Conservation (phyloP, 139 green algal genomes). For the Closterium sp. region DNA sequence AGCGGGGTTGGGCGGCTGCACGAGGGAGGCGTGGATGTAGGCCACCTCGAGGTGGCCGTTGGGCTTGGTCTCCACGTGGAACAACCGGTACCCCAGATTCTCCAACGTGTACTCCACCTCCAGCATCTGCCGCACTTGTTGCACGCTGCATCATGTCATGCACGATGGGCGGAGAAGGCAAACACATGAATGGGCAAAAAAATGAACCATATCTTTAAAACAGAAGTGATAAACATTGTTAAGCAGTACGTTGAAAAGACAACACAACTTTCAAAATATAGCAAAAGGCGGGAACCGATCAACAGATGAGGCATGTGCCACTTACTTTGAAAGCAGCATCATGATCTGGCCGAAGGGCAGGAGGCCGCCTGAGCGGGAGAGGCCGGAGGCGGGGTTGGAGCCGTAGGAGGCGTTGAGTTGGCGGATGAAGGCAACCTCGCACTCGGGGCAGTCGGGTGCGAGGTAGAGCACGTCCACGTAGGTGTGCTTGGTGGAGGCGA, state of each 20-base stretch:
- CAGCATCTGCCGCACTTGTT: not conserved
- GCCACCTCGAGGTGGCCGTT: constrained; percentile 34
- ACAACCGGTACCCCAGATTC: constrained; percentile 22
- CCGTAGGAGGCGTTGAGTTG: not conserved
- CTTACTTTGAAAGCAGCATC: constrained; percentile 16
- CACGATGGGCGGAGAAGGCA: not conserved
- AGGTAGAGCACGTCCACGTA: constrained; percentile 41
- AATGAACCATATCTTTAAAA: too few species aligned
- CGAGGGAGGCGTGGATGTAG: constrained; percentile 27
- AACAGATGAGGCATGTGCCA: not conserved
- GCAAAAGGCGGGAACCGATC: not conserved
- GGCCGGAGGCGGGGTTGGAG: not conserved
- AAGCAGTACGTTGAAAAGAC: too few species aligned
- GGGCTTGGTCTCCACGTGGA: constrained; percentile 24
- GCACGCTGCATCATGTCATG: not conserved
- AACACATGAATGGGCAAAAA: too few species aligned
- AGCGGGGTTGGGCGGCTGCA: not conserved
- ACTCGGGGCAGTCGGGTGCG: constrained; percentile 17
- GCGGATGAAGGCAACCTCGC: constrained; percentile 15
- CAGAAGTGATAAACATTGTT: too few species aligned
- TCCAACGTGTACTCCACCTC: constrained; percentile 14
- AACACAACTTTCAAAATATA: too few species aligned
- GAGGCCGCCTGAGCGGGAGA: not conserved
- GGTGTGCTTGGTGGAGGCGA: not conserved
- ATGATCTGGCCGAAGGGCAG: constrained; percentile 27